Evolutionary conservation across 1,139 yeast genomes (phyloP), one percentile per base, ranked within the genome.

Genomic region (Candida sanyaensis): DNA sequence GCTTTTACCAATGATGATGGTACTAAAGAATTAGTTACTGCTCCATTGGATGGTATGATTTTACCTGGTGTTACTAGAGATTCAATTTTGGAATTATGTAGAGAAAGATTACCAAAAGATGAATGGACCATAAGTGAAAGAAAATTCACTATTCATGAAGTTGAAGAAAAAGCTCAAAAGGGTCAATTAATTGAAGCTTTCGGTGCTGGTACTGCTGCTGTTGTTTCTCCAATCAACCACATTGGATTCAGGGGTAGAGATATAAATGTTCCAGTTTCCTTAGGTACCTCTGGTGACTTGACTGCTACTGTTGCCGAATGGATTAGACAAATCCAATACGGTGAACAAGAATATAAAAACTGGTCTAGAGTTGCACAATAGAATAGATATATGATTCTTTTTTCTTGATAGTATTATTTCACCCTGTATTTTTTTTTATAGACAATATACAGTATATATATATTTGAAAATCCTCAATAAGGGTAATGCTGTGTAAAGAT

Each of bases 161-260:
- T 93, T 50, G 79, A 78, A 48, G 91, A 87, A 58, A 83, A 81
- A 59, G 86, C 96, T 43, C 73, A 71, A 40, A 81, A 83, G 65
- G 96, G 96, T 48, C 86, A 88, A 64, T 80, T 93, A 60, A 81
- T 91, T 7, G 99, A 93, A 74, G 97, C 97, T 9, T 93, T 93
- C 63, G 99, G 99, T 56, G 79, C 97, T 12, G 98, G 99, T 61
- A 93, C 99, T 46, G 98, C 99, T 48, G 98, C 98, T 39, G 84
- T 92, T 62, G 98, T 93, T 40, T 85, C 96, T 32, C 98, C 98
- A 55, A 90, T 93, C 62, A 84, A 87, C 67, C 87, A 80, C 58
- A 88, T 93, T 63, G 93, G 93, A 47, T 93, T 84, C 82, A 77
- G 78, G 51, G 95, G 87, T 47, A 69, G 83, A 60, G 79, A 79